Conservation (phyloP, 2,329 filamentous ascomycete genomes). For the Fusarium ramigenum region DNA sequence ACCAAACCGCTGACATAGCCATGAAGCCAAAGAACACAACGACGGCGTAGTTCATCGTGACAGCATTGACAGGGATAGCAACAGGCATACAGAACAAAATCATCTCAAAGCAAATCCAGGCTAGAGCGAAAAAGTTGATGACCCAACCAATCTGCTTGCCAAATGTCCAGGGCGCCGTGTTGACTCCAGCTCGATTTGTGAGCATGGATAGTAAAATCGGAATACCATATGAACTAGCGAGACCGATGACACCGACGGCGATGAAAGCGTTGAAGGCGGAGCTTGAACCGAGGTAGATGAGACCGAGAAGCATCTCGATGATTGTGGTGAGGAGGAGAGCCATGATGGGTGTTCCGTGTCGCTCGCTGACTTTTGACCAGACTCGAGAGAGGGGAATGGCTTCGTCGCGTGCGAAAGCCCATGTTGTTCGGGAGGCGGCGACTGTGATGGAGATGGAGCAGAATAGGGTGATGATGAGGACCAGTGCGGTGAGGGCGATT, state of each 20-base stretch:
- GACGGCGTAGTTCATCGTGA: conserved; percentile 73
- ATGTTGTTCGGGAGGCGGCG: conserved; percentile 77
- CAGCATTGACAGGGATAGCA: conserved; percentile 64
- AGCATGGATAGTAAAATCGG: conserved; percentile 78
- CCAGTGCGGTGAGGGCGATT: conserved; percentile 77
- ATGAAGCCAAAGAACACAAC: conserved; percentile 73
- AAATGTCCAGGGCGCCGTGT: conserved; percentile 72
- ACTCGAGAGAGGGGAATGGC: conserved; percentile 75
- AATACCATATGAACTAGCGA: conserved; percentile 78
- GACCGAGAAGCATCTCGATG: conserved; percentile 75
- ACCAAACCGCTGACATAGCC: conserved; percentile 68
- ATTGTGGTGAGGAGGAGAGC: conserved; percentile 73
- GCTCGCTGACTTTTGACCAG: conserved; percentile 72
- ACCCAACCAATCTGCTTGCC: conserved; percentile 70
- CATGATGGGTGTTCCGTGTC: conserved; percentile 74
- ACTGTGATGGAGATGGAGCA: conserved; percentile 79
- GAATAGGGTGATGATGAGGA: conserved; percentile 80
- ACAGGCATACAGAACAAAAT: conserved; percentile 81
- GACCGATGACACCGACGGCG: conserved; percentile 80
- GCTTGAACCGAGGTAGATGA: conserved; percentile 81
- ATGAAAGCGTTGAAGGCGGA: conserved; percentile 84
- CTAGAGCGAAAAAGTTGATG: conserved; percentile 73
- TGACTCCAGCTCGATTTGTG: conserved; percentile 69
- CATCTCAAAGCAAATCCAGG: conserved; percentile 76
- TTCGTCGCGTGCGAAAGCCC: conserved; percentile 78